Conservation (phyloP, 2,329 filamentous ascomycete genomes). For the Cordyceps fumosorosea region DNA sequence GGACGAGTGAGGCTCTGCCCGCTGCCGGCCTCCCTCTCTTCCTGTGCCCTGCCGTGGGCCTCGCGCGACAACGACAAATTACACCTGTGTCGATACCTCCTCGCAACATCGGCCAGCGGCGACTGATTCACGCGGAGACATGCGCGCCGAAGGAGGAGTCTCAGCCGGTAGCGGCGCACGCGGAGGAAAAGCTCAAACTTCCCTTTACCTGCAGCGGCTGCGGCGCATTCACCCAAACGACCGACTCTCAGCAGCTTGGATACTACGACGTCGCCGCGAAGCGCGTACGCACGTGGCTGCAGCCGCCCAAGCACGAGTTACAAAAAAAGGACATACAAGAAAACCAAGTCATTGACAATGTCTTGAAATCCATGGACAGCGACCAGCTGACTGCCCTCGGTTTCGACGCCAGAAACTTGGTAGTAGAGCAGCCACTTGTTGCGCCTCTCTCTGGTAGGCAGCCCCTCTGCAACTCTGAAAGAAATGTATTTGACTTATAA, state of each 20-base stretch:
- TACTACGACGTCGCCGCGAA: slow-evolving; percentile 49
- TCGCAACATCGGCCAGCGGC: slow-evolving; percentile 16
- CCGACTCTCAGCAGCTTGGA: slow-evolving; percentile 43
- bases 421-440: slow-evolving; percentile 20
- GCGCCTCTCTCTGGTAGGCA: background rate
- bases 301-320: slow-evolving; percentile 17
- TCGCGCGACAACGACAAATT: background rate
- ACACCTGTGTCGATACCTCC: background rate
- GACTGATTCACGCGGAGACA: slow-evolving; percentile 24
- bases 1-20: slow-evolving; percentile 32
- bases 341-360: slow-evolving; percentile 41
- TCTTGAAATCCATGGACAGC: slow-evolving; percentile 36
- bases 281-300: slow-evolving; percentile 42
- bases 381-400: slow-evolving; percentile 39
- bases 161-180: background rate
- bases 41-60: slow-evolving; percentile 39
- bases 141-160: background rate
- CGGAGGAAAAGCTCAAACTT: slow-evolving; percentile 26
- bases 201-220: slow-evolving; percentile 58
- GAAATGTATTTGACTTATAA: slow-evolving; percentile 11
- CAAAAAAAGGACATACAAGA: slow-evolving; percentile 25
- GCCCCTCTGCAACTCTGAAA: background rate
- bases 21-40: slow-evolving; percentile 38
- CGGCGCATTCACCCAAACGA: slow-evolving; percentile 56
- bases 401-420: slow-evolving; percentile 35